Evolutionary conservation across 805 yeast genomes (phyloP).

Genomic region (Saturnispora hagleri): DNA sequence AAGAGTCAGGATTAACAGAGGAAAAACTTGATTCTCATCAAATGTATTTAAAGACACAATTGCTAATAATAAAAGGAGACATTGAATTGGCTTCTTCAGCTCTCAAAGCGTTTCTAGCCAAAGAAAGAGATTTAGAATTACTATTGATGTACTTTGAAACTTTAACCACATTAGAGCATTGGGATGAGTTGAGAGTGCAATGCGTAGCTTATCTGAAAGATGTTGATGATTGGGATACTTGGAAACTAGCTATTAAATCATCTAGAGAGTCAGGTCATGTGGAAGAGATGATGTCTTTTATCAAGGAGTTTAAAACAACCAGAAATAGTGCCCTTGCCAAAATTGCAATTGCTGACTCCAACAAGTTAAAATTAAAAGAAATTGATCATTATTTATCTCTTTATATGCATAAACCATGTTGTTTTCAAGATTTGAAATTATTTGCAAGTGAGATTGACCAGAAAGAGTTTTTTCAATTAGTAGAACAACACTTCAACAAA

Average conservation of each 20-base stretch:
- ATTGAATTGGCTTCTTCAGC: constrained; percentile 28
- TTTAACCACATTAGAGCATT: constrained; percentile 33
- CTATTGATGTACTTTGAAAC: constrained; percentile 44
- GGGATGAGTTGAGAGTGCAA: constrained; percentile 35
- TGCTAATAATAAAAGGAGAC: constrained; percentile 33
- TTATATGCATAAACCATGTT: constrained; percentile 53
- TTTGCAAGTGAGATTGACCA: constrained; percentile 2
- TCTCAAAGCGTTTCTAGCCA: constrained; percentile 26
- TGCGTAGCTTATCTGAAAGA: constrained; percentile 35
- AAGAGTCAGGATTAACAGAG: constrained; percentile 22
- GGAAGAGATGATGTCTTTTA: constrained; percentile 26
- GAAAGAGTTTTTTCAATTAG: neutral
- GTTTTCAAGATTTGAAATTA: constrained; percentile 47
- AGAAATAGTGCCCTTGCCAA: constrained; percentile 51
- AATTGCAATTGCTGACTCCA: constrained; percentile 30
- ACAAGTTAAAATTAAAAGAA: constrained; percentile 6
- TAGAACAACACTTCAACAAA: constrained; percentile 10
- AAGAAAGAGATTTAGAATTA: constrained; percentile 51
- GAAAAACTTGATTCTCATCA: constrained; percentile 59
- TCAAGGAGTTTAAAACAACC: constrained; percentile 29
- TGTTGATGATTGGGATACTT: constrained; percentile 71
- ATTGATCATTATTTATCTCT: constrained; percentile 33
- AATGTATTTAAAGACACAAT: constrained; percentile 45
- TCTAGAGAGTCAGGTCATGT: constrained; percentile 28
- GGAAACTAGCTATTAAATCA: constrained; percentile 49